phyloP scores from a whole-genome alignment of 78 protist species.

The Goniomonas avonlea region DNA sequence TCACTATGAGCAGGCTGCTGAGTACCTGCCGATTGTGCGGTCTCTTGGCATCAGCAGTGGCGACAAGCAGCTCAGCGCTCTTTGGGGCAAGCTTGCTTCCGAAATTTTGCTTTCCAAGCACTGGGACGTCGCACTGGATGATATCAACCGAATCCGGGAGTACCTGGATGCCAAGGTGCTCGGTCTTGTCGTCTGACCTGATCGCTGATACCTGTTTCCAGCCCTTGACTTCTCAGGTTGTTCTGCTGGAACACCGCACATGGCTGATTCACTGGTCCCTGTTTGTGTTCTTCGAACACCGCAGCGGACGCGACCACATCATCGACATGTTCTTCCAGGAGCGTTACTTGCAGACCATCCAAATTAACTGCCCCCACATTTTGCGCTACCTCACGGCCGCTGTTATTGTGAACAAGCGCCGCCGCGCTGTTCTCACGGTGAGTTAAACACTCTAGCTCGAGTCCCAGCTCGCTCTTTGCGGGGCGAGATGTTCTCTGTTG shows the following conservation, averaged over 20 bases:
- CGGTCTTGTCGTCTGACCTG: no score
- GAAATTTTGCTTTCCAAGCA: constrained; percentile 58
- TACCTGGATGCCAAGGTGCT: neutral
- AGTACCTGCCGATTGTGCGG: constrained; percentile 8
- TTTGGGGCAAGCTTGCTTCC: constrained; percentile 85
- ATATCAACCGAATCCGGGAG: neutral
- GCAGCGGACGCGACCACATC: neutral
- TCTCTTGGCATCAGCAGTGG: no score
- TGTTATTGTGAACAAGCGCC: constrained; percentile 60
- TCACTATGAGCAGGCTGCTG: constrained; percentile 38
- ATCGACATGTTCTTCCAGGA: constrained; percentile 63
- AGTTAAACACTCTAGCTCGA: no score
- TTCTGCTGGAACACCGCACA: constrained; percentile 77
- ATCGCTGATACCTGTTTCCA: no score
- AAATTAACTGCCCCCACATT: constrained; percentile 74
- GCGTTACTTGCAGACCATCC: constrained; percentile 61
- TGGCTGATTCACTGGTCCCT: constrained; percentile 83
- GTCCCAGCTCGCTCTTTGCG: no score
- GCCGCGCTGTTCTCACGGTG: constrained; percentile 42
- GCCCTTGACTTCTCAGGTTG: no score
- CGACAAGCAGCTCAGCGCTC: constrained; percentile 44
- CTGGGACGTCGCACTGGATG: constrained; percentile 63
- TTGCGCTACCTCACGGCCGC: constrained; percentile 72
- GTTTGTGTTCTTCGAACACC: constrained; percentile 67
- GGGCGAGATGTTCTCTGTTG: no score